Base-by-base conservation (phyloP, 768 basidiomycete species). In the Kwoniella shandongensis region DNA sequence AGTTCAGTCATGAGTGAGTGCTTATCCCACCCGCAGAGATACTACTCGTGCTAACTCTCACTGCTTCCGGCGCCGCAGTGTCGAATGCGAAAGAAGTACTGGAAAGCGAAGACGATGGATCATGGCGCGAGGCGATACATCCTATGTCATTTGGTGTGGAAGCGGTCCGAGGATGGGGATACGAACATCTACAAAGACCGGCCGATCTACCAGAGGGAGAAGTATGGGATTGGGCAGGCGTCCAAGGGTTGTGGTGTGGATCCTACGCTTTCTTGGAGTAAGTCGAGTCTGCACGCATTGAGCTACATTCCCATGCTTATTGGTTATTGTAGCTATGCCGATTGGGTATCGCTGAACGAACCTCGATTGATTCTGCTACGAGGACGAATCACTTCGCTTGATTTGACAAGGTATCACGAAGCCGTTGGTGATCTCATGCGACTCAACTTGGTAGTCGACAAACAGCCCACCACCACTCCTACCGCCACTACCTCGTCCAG, bases 201-300 rank as follows among this genome's bases (percentile, higher is more conserved):
- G 51, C 32, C 3, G 56, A 57, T 47, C 42, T 68, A 22, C 59
- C 40, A 1, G 56, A 66, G 1, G 64, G 41, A 6, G 63, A 66
- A 25, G 38, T 68, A 0, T 65, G 61, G 65, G 75, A 76, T 53
- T 76, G 75, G 75, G 75, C 73, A 8, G 71, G 62, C 10, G 67
- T 76, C 0, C 54, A 62, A 32, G 73, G 75, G 0, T 23, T 40
- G 1, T 74, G 75, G 75, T 59, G 61, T 26, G 75, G 75, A n/a
- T 68, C 67, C 2, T 76, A 76, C 60, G 73, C 75, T 20, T 76
- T 76, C 55, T 46, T 76, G 23, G 75, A 76, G 66, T 76, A 44
- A 54, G 57, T 49, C 2, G 22, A 8, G 40, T 42, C n/a, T n/a
- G 6, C 40, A n/a, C 7, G n/a, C 7, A 23, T 42, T n/a, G 22